Evolutionary conservation across 345 rosid species (phyloP).

Genomic region (Excoecaria cochinchinensis): DNA sequence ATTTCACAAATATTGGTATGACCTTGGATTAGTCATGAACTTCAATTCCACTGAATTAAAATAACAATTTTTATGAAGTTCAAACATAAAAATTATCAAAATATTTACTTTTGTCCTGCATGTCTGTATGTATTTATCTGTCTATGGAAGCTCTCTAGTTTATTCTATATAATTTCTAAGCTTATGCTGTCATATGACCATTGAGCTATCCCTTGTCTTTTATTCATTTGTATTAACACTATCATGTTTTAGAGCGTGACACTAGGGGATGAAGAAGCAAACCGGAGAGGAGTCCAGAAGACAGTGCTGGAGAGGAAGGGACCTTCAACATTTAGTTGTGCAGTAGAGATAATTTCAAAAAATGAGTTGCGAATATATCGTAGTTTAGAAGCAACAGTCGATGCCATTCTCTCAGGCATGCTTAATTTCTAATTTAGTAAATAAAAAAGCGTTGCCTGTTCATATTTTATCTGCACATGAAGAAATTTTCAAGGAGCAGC

Average conservation of each 20-base stretch:
- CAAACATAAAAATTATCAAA: neutral
- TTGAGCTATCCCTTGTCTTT: neutral
- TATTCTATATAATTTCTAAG: neutral
- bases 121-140: neutral
- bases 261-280: constrained; percentile 87
- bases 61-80: neutral
- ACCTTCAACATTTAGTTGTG: constrained; percentile 80
- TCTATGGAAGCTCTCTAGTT: neutral
- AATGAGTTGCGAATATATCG: constrained; percentile 83
- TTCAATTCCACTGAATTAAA: neutral
- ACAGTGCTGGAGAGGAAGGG: constrained; percentile 87
- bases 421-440: constrained; percentile 10
- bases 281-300: constrained; percentile 81
- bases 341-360: constrained; percentile 78
- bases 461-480: neutral
- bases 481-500: neutral
- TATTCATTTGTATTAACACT: constrained; percentile 11
- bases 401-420: constrained; percentile 71
- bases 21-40: neutral
- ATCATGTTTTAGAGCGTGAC: constrained; percentile 65
- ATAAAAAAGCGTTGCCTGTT: constrained; percentile 1
- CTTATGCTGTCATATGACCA: neutral
- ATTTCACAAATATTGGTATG: neutral
- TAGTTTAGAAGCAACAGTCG: constrained; percentile 88
- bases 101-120: neutral